A percentile compares a stretch with the other conserved stretches of the same genome.
Evolutionary conservation across 805 yeast genomes (phyloP).

Genomic region (Dipodascus albidus): DNA sequence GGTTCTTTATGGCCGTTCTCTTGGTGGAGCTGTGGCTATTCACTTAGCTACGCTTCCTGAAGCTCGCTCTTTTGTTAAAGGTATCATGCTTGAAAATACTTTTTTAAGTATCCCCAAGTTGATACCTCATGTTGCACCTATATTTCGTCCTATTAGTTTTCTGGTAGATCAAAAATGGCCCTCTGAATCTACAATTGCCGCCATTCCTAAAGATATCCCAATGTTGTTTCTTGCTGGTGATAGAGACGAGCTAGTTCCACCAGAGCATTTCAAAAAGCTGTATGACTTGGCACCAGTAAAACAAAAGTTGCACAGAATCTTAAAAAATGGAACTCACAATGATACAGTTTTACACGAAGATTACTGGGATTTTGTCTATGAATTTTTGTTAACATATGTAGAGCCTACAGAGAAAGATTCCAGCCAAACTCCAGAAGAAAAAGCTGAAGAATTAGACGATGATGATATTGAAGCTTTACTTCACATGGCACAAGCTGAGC

Average conservation of each 20-base stretch:
- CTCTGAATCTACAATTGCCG: slow-evolving; percentile 47
- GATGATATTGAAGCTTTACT: not conserved
- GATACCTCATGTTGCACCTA: slow-evolving; percentile 58
- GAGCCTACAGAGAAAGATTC: not conserved
- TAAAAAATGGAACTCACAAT: slow-evolving; percentile 61
- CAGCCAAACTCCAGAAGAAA: too few relatives aligned
- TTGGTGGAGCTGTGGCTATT: slow-evolving; percentile 92
- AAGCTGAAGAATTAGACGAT: slow-evolving; percentile 1
- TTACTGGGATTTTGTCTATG: slow-evolving; percentile 63
- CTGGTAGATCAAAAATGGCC: slow-evolving; percentile 80
- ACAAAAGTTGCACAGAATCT: slow-evolving; percentile 42
- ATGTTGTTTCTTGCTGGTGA: slow-evolving; percentile 61
- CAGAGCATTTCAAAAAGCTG: slow-evolving; percentile 59
- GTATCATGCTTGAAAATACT: slow-evolving; percentile 75
- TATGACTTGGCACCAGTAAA: slow-evolving; percentile 40
- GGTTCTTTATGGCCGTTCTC: slow-evolving; percentile 73
- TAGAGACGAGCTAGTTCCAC: slow-evolving; percentile 87
- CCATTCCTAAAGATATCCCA: slow-evolving; percentile 45
- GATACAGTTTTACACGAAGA: slow-evolving; percentile 66
- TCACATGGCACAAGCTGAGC: not conserved
- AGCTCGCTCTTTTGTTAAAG: slow-evolving; percentile 40
- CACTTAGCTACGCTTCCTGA: slow-evolving; percentile 51
- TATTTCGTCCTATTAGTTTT: slow-evolving; percentile 40
- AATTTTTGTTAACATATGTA: slow-evolving; percentile 31
- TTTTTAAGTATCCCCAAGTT: slow-evolving; percentile 59